Evolutionary conservation across 164 flowering plant genomes (phyloP), one percentile per base, ranked within the genome.

Genomic region (Umbellularia californica): DNA sequence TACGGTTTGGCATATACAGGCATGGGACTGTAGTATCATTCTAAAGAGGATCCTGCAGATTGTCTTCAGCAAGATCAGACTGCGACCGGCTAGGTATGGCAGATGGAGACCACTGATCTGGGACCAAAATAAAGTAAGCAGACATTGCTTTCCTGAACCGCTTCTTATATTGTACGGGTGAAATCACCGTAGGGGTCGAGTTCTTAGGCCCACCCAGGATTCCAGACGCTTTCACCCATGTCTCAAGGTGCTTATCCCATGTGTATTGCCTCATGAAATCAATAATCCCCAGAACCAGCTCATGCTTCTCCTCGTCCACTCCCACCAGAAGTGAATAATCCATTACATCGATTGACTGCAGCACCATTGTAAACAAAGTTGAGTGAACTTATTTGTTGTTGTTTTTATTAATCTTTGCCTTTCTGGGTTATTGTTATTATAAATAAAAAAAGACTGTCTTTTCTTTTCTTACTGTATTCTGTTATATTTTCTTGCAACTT

Each of bases 191-290:
- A 11, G 99, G 99, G 23, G 97, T 75, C 0, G 87, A 67, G 72
- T 92, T 92, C 79, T 85, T 96, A 20, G 90, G 89, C n/a, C 97
- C 98, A 11, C 99, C 99, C 19, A 96, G 86, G 55, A 96, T 92
- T 64, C 98, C 97, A 0, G 99, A 89, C 68, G 97, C 86, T 78
- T 96, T 96, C 66, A 94, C 99, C 99, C 99, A 96, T 35, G 99
- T 90, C 80, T 96, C 99, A 2, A 96, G 87, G 77, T 94, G 99
- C 79, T 96, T 96, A 86, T 96, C 99, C 98, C 99, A 96, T 2
- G 99, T 96, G 72, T 96, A 96, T 74, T 96, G 99, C 80, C 99
- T 91, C 97, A 96, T 87, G 82, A 91, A 96, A 82, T 96, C 99
- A 73, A 96, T 96, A 62, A 96, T 96, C 35, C 99, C 99, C 52